Conservation (phyloP, 192 early-diverging fungal genomes). For the Linderina pennispora region DNA sequence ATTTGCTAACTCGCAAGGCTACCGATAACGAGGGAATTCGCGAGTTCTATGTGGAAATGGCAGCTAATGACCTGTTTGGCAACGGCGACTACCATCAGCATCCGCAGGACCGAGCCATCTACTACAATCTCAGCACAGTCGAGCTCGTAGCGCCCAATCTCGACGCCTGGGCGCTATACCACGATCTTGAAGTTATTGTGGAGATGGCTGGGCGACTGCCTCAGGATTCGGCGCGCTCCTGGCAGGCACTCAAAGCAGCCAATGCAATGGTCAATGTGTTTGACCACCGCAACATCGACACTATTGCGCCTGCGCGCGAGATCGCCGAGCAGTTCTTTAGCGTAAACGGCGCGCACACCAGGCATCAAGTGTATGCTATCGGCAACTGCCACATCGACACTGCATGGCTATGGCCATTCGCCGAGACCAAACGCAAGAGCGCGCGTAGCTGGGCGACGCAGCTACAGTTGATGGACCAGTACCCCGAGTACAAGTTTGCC, state of each 20-base stretch:
- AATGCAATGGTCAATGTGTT: slow-evolving; percentile 78
- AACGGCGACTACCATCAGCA: slow-evolving; percentile 53
- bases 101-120: slow-evolving; percentile 64
- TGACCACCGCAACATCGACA: slow-evolving; percentile 42
- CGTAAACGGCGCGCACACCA: slow-evolving; percentile 50
- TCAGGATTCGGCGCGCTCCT: slow-evolving; percentile 56
- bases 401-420: slow-evolving; percentile 96
- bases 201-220: slow-evolving; percentile 74
- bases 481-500: slow-evolving; percentile 84
- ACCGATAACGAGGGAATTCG: slow-evolving; percentile 44
- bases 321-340: slow-evolving; percentile 62
- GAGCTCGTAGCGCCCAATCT: slow-evolving; percentile 69
- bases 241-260: slow-evolving; percentile 75
- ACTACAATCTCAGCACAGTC: slow-evolving; percentile 56
- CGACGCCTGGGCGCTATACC: slow-evolving; percentile 59
- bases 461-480: slow-evolving; percentile 74
- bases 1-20: slow-evolving; percentile 38
- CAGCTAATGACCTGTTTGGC: slow-evolving; percentile 92
- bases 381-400: slow-evolving; percentile 90
- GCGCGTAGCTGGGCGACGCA: slow-evolving; percentile 77
- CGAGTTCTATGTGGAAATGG: slow-evolving; percentile 82
- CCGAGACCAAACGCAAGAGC: slow-evolving; percentile 90
- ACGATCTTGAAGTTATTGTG: slow-evolving; percentile 76
- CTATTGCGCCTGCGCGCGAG: slow-evolving; percentile 30
- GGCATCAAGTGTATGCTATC: slow-evolving; percentile 77